Percentiles rank a stretch among this genome's conserved stretches.
Conservation (phyloP, 176 grass and related monocot species). For the Juncus effusus region DNA sequence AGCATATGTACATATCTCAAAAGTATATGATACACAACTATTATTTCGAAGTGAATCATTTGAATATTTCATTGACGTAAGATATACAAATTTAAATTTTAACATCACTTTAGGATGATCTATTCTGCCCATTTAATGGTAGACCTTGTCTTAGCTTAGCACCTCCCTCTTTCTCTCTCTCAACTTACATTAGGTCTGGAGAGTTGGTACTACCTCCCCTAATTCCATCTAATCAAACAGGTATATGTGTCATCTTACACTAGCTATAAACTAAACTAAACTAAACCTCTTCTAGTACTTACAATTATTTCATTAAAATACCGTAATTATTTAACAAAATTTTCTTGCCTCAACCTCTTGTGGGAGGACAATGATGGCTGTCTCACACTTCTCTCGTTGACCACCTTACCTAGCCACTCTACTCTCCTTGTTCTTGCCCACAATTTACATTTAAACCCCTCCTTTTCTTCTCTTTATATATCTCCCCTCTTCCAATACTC, state of each 20-base stretch:
- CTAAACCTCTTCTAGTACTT: too few relatives aligned
- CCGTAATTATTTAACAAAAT: neutral
- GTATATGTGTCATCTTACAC: neutral
- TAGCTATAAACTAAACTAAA: neutral
- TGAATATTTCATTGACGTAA: too few relatives aligned
- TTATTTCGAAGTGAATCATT: too few relatives aligned
- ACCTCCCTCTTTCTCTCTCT: conserved; percentile 6
- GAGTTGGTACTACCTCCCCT: too few relatives aligned
- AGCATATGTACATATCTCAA: too few relatives aligned
- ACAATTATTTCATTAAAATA: neutral
- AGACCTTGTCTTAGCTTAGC: neutral
- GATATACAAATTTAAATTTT: too few relatives aligned
- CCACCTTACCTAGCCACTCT: conserved; percentile 29
- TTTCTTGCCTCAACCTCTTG: conserved; percentile 9
- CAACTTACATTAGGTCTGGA: neutral
- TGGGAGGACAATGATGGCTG: conserved; percentile 21
- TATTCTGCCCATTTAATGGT: too few relatives aligned
- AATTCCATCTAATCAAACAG: too few relatives aligned
- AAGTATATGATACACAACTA: too few relatives aligned
- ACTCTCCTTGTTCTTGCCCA: conserved; percentile 6
- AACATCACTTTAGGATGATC: too few relatives aligned
- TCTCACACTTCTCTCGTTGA: conserved; percentile 35
- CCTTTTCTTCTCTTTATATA: conserved; percentile 21
- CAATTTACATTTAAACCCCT: neutral
- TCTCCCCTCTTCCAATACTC: neutral